Evolutionary conservation across 257 asterid genomes (phyloP), one percentile per base, ranked within the genome.

Genomic region (Plectranthus barbatus): DNA sequence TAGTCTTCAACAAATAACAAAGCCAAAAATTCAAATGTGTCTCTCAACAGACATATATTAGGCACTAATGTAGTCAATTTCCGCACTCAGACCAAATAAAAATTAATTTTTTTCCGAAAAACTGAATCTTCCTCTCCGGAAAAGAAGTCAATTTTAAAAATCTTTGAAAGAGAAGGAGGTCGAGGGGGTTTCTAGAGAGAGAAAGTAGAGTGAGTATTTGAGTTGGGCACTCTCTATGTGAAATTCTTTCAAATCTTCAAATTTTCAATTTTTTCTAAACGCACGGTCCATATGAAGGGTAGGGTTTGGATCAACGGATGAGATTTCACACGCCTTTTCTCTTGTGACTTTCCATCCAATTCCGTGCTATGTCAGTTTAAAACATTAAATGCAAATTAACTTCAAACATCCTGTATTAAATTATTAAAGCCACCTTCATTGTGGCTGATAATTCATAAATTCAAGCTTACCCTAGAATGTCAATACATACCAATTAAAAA

Each of bases 281-380:
- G 11, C 11, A 60, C 46, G 71, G 79, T 19, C 19, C 4, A n/a
- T 80, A 76, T 71, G 41, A 64, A 47, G 23, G 7, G 54, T 58
- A 76, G 75, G 84, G 78, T 65, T 68, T 68, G 20, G 63, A 50
- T 37, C 5, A 18, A 81, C 77, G 84, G 77, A 7, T n/a, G 18
- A 44, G 71, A 69, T 67, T 53, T 41, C 39, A 26, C 37, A 12
- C 14, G 21, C 14, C 64, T 62, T 50, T 20, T 64, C 78, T 63
- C 73, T 75, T 6, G 68, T 58, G 42, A 31, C 29, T 34, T 8
- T 3, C 11, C 56, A 31, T 67, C 59, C 72, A 76, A 56, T 69
- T 68, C 68, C 36, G 51, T 56, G 58, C 63, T 17, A 13, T 33
- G 14, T 52, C 69, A 48, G 55, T 64, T 24, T 46, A 0, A 23